Percentiles rank a stretch among this genome's conserved stretches.
These are phyloP conservation scores for Lithospermum erythrorhizon DNA, from an alignment of 257 asterid genomes.

Conservation along the genomic window DNA sequence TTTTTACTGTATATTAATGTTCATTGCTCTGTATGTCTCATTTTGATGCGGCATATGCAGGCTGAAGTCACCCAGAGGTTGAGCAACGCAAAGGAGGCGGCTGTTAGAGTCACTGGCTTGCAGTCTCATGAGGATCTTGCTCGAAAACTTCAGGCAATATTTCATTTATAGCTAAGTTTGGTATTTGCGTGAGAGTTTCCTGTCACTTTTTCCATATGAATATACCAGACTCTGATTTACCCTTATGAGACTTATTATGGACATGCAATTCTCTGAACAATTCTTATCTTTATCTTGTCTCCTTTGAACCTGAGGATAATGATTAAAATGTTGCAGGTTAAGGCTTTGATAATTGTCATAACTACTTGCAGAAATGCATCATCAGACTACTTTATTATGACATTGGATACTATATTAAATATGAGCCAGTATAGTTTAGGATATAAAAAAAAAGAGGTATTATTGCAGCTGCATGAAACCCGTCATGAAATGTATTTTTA, in stretches of 20 bases:
- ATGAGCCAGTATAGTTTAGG: no score
- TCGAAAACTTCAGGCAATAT: constrained; percentile 53
- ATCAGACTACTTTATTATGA: no score
- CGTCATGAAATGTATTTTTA: no score
- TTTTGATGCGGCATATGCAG: constrained; percentile 23
- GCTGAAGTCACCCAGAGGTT: constrained; percentile 81
- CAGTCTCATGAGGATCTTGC: constrained; percentile 84
- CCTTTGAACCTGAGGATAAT: no score
- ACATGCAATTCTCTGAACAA: background rate
- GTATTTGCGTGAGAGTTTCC: background rate
- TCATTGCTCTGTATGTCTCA: background rate
- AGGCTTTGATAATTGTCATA: no score
- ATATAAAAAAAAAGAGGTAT: no score
- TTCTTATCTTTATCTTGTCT: no score
- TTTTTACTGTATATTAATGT: no score
- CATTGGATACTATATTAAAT: no score
- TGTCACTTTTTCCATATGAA: background rate
- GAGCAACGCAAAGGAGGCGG: constrained; percentile 35
- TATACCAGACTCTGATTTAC: constrained; percentile 1
- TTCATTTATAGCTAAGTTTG: background rate
- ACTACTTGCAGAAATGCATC: no score
- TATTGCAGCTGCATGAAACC: no score
- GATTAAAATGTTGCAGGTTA: no score
- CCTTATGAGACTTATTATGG: background rate
- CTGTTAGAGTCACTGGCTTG: constrained; percentile 34